A percentile compares a stretch with the other conserved stretches of the same genome.
phyloP scores from a whole-genome alignment of 345 rosid genomes.

The Arabidopsis arenosa region DNA sequence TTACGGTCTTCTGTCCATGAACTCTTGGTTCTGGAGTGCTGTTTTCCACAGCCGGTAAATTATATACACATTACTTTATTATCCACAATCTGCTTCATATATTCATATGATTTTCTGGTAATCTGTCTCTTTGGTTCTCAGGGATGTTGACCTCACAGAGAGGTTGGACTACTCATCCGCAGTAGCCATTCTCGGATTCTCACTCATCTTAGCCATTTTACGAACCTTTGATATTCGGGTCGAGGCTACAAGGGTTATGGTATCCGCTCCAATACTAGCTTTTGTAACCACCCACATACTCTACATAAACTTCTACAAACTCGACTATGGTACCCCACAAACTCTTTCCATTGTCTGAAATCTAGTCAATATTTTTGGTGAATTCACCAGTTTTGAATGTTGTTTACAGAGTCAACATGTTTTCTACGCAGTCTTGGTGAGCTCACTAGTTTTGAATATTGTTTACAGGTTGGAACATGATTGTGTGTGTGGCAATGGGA shows the following conservation, averaged over 20 bases:
- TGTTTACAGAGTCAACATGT: no score
- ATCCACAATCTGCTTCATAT: constrained; percentile 7
- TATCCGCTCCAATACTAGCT: constrained; percentile 76
- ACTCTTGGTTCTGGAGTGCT: constrained; percentile 85
- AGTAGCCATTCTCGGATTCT: constrained; percentile 71
- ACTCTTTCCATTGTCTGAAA: constrained; percentile 16
- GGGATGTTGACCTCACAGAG: constrained; percentile 80
- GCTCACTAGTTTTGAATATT: background rate
- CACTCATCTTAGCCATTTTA: constrained; percentile 63
- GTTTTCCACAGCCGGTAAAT: constrained; percentile 79
- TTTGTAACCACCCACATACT: constrained; percentile 71
- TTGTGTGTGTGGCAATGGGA: constrained; percentile 64
- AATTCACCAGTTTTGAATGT: background rate
- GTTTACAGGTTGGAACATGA: constrained; percentile 70
- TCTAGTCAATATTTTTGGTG: constrained; percentile 1
- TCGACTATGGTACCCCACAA: constrained; percentile 60
- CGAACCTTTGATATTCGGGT: constrained; percentile 65
- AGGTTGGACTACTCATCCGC: constrained; percentile 78
- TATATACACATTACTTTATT: constrained; percentile 15
- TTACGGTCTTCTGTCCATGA: constrained; percentile 63
- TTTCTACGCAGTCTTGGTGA: no score
- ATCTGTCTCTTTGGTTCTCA: constrained; percentile 37
- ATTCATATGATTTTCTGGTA: constrained; percentile 12
- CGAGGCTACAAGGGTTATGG: constrained; percentile 79
- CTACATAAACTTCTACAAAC: constrained; percentile 63